Evolutionary conservation across 805 yeast genomes (phyloP).

Genomic region (Kazachstania kunashirensis): DNA sequence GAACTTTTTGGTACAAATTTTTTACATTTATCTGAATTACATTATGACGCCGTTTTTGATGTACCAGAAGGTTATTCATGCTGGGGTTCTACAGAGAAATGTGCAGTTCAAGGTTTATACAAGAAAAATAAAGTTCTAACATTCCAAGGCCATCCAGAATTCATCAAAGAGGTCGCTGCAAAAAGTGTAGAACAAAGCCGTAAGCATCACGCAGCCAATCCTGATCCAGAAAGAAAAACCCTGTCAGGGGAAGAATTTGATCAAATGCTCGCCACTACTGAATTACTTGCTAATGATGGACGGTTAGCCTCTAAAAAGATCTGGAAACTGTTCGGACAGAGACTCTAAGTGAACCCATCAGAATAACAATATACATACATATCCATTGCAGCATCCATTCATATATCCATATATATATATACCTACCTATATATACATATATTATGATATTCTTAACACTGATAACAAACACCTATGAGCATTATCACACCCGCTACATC

Average conservation of each 20-base stretch:
- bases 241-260: neutral
- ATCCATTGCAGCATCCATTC: no score
- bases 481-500: no score
- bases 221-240: neutral
- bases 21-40: constrained; percentile 44
- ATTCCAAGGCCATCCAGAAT: constrained; percentile 90
- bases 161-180: constrained; percentile 31
- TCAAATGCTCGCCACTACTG: neutral
- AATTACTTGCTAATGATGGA: neutral
- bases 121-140: constrained; percentile 45
- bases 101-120: constrained; percentile 60
- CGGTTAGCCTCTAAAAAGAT: neutral
- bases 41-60: constrained; percentile 46
- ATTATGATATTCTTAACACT: no score
- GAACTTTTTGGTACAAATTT: constrained; percentile 14
- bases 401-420: no score
- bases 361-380: no score
- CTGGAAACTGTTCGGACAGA: neutral
- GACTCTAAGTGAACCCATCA: no score
- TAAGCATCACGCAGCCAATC: neutral
- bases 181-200: constrained; percentile 6
- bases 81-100: constrained; percentile 46
- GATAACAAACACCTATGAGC: no score
- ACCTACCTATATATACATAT: no score
- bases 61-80: constrained; percentile 32